Evolutionary conservation across 768 basidiomycete species (phyloP).

Genomic region (Lyophyllum decastes): DNA sequence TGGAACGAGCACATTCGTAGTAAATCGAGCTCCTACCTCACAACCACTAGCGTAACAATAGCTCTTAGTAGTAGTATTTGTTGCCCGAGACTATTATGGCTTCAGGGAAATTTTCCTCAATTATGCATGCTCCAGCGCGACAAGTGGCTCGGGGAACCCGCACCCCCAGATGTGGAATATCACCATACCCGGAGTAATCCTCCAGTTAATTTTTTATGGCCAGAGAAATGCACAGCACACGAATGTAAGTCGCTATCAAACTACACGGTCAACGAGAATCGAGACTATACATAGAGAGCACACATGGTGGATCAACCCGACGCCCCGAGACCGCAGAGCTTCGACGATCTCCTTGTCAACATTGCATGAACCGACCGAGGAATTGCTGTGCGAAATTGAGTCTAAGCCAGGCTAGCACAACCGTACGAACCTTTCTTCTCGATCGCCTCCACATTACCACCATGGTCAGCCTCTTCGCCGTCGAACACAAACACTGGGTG

Average conservation of each 20-base stretch:
- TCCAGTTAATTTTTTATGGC: too few relatives aligned
- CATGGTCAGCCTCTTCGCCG: not conserved
- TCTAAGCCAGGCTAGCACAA: not conserved
- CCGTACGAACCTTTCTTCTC: not conserved
- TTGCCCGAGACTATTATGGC: too few relatives aligned
- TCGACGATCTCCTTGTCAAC: not conserved
- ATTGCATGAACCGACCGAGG: not conserved
- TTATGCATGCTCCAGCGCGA: too few relatives aligned
- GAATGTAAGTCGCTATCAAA: too few relatives aligned
- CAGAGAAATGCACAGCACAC: too few relatives aligned
- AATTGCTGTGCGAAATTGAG: not conserved
- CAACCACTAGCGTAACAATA: too few relatives aligned
- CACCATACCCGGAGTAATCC: too few relatives aligned
- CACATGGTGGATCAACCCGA: not conserved
- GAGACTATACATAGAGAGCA: not conserved
- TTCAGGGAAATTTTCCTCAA: too few relatives aligned
- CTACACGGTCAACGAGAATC: not conserved
- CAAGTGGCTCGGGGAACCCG: too few relatives aligned
- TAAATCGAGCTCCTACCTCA: not conserved
- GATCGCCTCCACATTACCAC: not conserved
- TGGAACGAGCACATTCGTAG: not conserved
- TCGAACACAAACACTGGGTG: not conserved
- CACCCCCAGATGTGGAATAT: too few relatives aligned
- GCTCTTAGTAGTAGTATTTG: too few relatives aligned
- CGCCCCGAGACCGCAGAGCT: not conserved